Base-by-base conservation (phyloP, 257 asterid species). In the Solanum dulcamara region DNA sequence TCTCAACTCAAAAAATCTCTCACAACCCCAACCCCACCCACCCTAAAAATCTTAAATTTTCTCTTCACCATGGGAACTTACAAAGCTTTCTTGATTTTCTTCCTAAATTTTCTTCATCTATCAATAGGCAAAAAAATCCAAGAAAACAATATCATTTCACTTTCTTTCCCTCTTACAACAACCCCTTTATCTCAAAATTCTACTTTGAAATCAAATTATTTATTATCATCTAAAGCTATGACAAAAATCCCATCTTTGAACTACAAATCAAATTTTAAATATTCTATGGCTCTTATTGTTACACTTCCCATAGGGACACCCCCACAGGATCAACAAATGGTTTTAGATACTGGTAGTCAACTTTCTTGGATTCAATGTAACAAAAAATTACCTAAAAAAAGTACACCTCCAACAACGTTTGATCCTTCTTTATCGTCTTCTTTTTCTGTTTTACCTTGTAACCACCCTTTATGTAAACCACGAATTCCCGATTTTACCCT, bases 261-360 rank as follows among this genome's bases (percentile, higher is more conserved):
- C 60, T 93, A 86, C 53, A 90, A 86, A 44, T 88, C 98, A 5
- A 84, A 91, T 0, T 90, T 96, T 88, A 92, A 91, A 85, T 93
- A 94, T 83, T 91, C 99, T 6, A 90, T 93, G 97, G 98, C 97
- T 66, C 91, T 94, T 85, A 89, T 94, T 28, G 93, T 93, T 14
- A 90, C 97, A 9, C 95, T 96, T 60, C 97, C 97, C 1, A 93
- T 96, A 22, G 99, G 98, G 11, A 96, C 98, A 59, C 99, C 98
- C 15, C 97, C 98, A 33, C 99, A 96, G 89, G 70, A 85, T 5
- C 97, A 93, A 84, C 91, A 90, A 24, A 93, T 94, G 98, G 98
- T 95, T 9, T 44, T 96, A 81, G 99, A 96, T 88, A 96, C 98
- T 17, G 98, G 99, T 22, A 93, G 98, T 92, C 98, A 96, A 89